Base-by-base conservation (phyloP, 2,329 filamentous ascomycete genomes). In the Neofusicoccum umdonicola region DNA sequence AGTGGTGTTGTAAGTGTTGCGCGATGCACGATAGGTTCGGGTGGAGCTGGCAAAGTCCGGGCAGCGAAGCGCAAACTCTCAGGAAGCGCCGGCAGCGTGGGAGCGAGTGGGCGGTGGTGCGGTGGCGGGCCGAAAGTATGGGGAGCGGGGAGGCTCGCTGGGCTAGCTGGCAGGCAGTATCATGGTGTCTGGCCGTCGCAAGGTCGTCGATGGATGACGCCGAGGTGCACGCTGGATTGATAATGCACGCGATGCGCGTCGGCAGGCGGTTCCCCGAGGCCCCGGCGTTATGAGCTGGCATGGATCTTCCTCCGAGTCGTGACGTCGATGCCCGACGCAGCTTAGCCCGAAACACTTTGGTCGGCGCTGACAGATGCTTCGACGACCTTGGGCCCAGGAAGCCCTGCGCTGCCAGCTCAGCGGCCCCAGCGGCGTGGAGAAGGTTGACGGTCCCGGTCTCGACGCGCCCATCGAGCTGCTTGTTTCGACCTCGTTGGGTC, bases 1-100 rank as follows among this genome's bases (percentile, higher is more conserved):
- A 60, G 56, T 60, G 56, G 56, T 60, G 56, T 34, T 60, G 42
- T 31, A 37, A 45, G 22, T 60, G 56, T 34, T 37, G 56, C 56
- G 42, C 41, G 41, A 44, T 44, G 41, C 27, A 15, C 41, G 56
- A 60, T 39, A 37, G 27, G 56, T 31, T 15, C 56, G 56, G 56
- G 42, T 47, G 56, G 31, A 47, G 56, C 41, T 22, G 51, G 12
- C 41, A 22, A 41, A 41, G 9, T 41, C 51, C 51, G 35, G 7
- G 19, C 9, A n/a, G 39, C 41, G 54, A 60, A 45, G 42, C 56
- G 37, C 56, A 60, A 44, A 19, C 41, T 60, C 22, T 47, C 41
- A 15, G 8, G 5, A 12, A 27, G 19, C 45, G 45, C 45, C 4
- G 45, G 19, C 1, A 0, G 4, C 22, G 22, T 37, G 27, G 15